Percentiles rank a stretch among this genome's conserved stretches.
These are phyloP conservation scores for Venturia effusa DNA, from an alignment of 2,329 filamentous ascomycete species.

Conservation along the genomic window DNA sequence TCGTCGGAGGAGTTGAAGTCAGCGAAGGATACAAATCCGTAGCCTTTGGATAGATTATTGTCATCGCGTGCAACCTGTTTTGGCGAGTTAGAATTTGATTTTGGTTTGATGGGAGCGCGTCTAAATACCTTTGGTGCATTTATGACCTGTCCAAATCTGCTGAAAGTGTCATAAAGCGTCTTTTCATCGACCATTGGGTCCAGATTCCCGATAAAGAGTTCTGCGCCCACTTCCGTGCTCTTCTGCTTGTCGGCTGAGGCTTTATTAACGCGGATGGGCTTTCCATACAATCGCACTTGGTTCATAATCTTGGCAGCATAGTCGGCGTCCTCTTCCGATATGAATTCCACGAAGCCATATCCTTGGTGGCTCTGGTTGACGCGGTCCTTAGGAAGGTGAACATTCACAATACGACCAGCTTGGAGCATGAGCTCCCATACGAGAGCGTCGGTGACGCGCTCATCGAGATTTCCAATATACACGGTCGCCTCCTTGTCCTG, in stretches of 20 bases:
- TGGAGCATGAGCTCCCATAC: constrained; percentile 98
- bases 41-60: constrained; percentile 79
- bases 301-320: constrained; percentile 97
- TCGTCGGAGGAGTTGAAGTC: constrained; percentile 91
- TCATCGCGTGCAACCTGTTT: constrained; percentile 67
- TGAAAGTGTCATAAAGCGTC: constrained; percentile 89
- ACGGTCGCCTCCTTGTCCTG: constrained; percentile 98
- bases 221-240: constrained; percentile 83
- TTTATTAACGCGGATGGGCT: constrained; percentile 95
- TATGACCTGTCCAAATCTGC: constrained; percentile 77
- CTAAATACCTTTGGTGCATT: constrained; percentile 66
- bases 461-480: constrained; percentile 97
- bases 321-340: constrained; percentile 87
- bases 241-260: constrained; percentile 88
- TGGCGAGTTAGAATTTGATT: neutral
- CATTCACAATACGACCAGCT: constrained; percentile 92
- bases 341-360: constrained; percentile 98
- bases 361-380: constrained; percentile 95
- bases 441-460: constrained; percentile 80
- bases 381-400: constrained; percentile 95
- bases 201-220: constrained; percentile 93
- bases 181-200: constrained; percentile 93
- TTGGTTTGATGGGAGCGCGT: neutral
- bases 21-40: constrained; percentile 88
- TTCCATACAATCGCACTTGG: constrained; percentile 83